These are phyloP conservation scores for Scytalidium sp. DNA, from an alignment of 2,329 filamentous ascomycete genomes.

Conservation along the genomic window DNA sequence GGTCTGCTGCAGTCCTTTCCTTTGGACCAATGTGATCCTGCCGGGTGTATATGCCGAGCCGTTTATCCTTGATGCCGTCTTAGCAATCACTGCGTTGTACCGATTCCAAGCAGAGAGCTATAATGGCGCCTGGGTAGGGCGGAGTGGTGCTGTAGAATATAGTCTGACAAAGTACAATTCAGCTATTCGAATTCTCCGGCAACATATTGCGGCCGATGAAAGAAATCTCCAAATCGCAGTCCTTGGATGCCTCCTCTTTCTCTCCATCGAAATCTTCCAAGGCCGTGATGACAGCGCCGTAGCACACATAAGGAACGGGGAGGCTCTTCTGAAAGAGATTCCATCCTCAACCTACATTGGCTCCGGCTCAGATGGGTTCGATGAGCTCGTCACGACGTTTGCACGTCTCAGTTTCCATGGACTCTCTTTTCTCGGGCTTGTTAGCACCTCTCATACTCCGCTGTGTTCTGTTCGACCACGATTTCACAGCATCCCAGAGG, in stretches of 20 bases:
- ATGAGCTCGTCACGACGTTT: constrained; percentile 5
- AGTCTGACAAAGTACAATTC: constrained; percentile 17
- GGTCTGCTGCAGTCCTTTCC: constrained; percentile 4
- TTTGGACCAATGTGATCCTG: constrained; percentile 6
- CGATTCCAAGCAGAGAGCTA: constrained; percentile 24
- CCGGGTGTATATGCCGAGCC: constrained; percentile 3
- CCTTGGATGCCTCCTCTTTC: constrained; percentile 10
- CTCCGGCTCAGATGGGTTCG: not conserved
- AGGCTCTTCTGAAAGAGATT: constrained; percentile 4
- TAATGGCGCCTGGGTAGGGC: constrained; percentile 32
- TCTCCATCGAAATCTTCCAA: constrained; percentile 11
- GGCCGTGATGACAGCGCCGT: constrained; percentile 6
- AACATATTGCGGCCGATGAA: not conserved
- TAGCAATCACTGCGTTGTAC: constrained; percentile 7
- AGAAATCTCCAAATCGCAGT: constrained; percentile 6
- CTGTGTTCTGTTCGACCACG: not conserved
- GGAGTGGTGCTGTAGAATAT: constrained; percentile 26
- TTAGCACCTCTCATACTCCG: not conserved
- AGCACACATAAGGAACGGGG: constrained; percentile 7
- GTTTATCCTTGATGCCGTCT: constrained; percentile 3
- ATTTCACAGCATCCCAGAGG: not conserved
- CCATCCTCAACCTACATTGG: not conserved
- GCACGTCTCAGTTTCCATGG: constrained; percentile 8
- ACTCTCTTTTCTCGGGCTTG: constrained; percentile 5
- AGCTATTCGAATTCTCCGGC: constrained; percentile 12